Conservation (phyloP, 768 basidiomycete genomes). For the Collybiopsis luxurians region DNA sequence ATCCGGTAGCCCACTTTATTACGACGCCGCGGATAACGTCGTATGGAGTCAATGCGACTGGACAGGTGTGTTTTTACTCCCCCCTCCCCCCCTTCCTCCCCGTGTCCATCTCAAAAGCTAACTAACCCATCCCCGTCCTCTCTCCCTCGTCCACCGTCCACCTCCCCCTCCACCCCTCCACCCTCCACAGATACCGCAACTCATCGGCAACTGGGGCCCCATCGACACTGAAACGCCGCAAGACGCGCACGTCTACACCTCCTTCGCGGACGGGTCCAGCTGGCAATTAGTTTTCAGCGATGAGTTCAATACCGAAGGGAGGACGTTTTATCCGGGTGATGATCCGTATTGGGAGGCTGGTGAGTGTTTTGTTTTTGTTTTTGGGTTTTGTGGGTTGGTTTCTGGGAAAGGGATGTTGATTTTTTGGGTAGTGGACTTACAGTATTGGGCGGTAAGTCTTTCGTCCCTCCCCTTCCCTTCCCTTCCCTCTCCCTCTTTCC, state of each 20-base stretch:
- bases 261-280: conserved; percentile 30
- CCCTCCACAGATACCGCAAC: conserved; percentile 1
- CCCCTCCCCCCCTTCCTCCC: neutral
- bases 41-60: conserved; percentile 49
- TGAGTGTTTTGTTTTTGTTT: neutral
- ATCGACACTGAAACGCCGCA: conserved; percentile 61
- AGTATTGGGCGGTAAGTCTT: conserved; percentile 54
- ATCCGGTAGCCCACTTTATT: conserved; percentile 32
- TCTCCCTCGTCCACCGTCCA: no score
- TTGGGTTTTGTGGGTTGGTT: neutral
- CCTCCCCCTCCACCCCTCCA: neutral
- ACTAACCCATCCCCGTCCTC: no score
- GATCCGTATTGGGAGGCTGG: conserved; percentile 45
- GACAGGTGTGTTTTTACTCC: conserved; percentile 33
- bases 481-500: neutral
- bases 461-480: neutral
- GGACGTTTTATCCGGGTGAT: conserved; percentile 50
- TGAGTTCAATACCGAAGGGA: conserved; percentile 62
- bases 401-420: no score
- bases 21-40: conserved; percentile 22
- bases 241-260: conserved; percentile 31
- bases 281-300: conserved; percentile 59
- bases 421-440: conserved; percentile 48
- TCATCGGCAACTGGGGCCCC: conserved; percentile 41
- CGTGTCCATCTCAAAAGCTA: no score